Conservation (phyloP, 768 basidiomycete genomes). For the Lepiota subincarnata region DNA sequence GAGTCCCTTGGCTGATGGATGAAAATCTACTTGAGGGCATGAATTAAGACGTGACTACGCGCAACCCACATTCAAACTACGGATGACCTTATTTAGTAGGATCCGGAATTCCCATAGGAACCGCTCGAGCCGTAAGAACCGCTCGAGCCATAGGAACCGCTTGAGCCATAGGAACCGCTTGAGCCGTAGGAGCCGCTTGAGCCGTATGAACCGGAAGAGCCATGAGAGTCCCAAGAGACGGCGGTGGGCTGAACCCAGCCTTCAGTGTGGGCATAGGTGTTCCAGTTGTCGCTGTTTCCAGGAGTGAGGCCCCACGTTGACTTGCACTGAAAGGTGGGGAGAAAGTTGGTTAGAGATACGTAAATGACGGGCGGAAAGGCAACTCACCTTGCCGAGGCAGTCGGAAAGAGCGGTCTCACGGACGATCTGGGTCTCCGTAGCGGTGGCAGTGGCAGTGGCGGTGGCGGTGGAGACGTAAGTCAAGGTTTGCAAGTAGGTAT, state of each 20-base stretch:
- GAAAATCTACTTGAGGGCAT: constrained; percentile 32
- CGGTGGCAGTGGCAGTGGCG: constrained; percentile 38
- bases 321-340: constrained; percentile 44
- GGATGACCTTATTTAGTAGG: constrained; percentile 22
- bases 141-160: constrained; percentile 22
- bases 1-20: constrained; percentile 20
- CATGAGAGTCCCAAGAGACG: constrained; percentile 12
- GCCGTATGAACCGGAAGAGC: constrained; percentile 8
- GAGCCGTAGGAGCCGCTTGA: constrained; percentile 5
- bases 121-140: constrained; percentile 18
- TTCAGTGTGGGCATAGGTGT: constrained; percentile 36
- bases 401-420: constrained; percentile 47
- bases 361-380: not conserved
- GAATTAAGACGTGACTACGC: constrained; percentile 26
- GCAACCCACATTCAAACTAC: constrained; percentile 13
- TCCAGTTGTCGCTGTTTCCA: constrained; percentile 48
- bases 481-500: constrained; percentile 45
- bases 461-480: constrained; percentile 50
- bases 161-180: constrained; percentile 10
- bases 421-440: constrained; percentile 33
- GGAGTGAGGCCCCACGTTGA: constrained; percentile 45
- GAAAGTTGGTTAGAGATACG: constrained; percentile 12
- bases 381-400: constrained; percentile 46
- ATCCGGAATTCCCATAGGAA: constrained; percentile 19
- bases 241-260: constrained; percentile 1